These are phyloP conservation scores for Talaromyces sp. DNA, from an alignment of 2,329 filamentous ascomycete genomes.

Conservation along the genomic window DNA sequence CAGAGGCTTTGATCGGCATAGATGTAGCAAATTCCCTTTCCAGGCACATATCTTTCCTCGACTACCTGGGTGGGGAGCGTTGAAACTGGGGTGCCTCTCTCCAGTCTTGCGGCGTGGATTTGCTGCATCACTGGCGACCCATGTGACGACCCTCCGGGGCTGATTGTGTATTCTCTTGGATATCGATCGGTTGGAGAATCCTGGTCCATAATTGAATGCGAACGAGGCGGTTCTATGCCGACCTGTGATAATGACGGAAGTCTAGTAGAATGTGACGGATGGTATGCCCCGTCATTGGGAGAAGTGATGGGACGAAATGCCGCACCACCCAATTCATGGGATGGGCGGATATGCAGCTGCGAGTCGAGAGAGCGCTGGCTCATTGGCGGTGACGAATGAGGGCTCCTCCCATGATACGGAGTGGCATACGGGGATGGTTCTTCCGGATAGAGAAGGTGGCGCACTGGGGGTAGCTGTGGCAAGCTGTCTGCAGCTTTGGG, in stretches of 20 bases:
- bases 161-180: conserved; percentile 4
- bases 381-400: conserved; percentile 5
- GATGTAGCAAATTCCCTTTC: conserved; percentile 77
- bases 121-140: not conserved
- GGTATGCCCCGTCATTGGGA: not conserved
- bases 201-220: not conserved
- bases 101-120: not conserved
- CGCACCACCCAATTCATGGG: not conserved
- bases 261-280: conserved; percentile 1
- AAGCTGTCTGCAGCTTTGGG: not conserved
- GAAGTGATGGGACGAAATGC: not conserved
- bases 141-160: conserved; percentile 2
- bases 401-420: not conserved
- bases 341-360: not conserved
- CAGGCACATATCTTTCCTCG: conserved; percentile 52
- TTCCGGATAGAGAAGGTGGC: conserved; percentile 26
- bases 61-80: conserved; percentile 31
- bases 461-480: conserved; percentile 32
- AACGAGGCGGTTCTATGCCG: conserved; percentile 16
- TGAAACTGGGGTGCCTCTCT: conserved; percentile 15
- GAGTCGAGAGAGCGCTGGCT: conserved; percentile 3
- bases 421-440: not conserved
- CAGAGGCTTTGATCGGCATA: conserved; percentile 82
- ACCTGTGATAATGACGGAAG: conserved; percentile 30
- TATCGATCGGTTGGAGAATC: conserved; percentile 2